Base-by-base conservation (phyloP, 805 yeast species). In the Kodamaea nitidulidarum region DNA sequence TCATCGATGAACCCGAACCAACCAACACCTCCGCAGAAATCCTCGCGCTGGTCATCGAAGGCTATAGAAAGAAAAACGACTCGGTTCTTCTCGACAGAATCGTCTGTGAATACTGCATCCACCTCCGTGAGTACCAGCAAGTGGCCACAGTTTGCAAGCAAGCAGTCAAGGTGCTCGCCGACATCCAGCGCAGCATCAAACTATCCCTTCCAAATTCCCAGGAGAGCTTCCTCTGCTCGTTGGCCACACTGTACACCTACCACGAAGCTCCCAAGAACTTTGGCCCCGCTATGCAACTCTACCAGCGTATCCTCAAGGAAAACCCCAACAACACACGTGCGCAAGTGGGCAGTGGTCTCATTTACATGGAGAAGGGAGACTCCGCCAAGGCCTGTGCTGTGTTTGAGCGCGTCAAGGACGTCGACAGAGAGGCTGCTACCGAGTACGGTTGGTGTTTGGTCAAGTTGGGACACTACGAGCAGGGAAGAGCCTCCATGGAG, bases 251-350 rank as follows among this genome's bases (percentile, higher is more conserved):
- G 1, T 86, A 88, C 54, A 85, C 95, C 0, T 83, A 86, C 54
- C 75, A 81, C 52, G 96, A 91, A 56, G 84, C 97, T 0, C 98
- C 98, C 8, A 88, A 88, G 58, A 85, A 91, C 60, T 87, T 78
- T 52, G 69, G 76, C 2, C 70, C 81, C 17, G 98, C 98, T 0
- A 54, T 83, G 20, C 77, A 76, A 35, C 58, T 88, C 11, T 93
- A 83, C 58, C 83, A 84, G 26, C 63, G 68, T 16, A 77, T 88
- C 3, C 65, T 87, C 17, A 46, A 44, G 12, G 51, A 50, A 3
- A 65, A 62, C 41, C 47, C 58, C 0, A 50, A 58, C 4, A 77
- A 80, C 49, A 61, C 73, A 4, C 71, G 70, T 34, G 95, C 96
- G 0, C 69, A 75, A 40, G 72, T 90, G 28, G 98, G 98, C 9